These are phyloP conservation scores for Chlamydomonas sphaeroides DNA, from an alignment of 139 green algal species.

Conservation along the genomic window DNA sequence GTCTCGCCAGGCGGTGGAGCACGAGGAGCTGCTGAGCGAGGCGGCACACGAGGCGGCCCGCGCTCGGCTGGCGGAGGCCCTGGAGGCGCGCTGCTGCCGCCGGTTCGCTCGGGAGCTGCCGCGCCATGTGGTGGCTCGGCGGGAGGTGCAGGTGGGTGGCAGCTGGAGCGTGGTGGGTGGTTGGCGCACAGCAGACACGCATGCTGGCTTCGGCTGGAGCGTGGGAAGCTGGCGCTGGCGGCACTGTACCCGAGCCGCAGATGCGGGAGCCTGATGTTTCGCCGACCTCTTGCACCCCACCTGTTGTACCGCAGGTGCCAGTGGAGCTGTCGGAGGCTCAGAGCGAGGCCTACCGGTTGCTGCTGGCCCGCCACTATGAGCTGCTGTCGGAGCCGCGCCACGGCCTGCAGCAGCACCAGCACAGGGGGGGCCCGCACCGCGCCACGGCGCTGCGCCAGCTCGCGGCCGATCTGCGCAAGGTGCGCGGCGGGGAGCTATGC, in stretches of 20 bases:
- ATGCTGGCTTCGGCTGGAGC: no score
- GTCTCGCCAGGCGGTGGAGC: no score
- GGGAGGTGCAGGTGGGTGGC: conserved; percentile 53
- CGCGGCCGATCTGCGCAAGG: background rate
- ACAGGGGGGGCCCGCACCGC: conserved; percentile 45
- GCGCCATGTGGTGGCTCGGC: conserved; percentile 1
- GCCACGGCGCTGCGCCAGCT: conserved; percentile 65
- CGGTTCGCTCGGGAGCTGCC: conserved; percentile 1
- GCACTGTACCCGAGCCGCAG: no score
- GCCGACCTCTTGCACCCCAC: no score
- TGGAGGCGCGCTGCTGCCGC: conserved; percentile 31
- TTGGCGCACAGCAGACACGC: no score
- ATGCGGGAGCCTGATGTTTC: no score
- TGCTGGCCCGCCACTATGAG: conserved; percentile 70
- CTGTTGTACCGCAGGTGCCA: background rate
- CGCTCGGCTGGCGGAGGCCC: conserved; percentile 26
- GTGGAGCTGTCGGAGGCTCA: conserved; percentile 57
- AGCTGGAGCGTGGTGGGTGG: no score
- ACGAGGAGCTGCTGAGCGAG: no score
- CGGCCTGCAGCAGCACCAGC: conserved; percentile 41
- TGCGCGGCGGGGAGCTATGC: background rate
- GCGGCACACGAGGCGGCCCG: conserved; percentile 8
- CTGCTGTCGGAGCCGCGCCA: conserved; percentile 67
- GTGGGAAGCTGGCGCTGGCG: no score
- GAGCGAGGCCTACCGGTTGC: conserved; percentile 61